Percentiles rank a stretch among this genome's conserved stretches.
phyloP scores from a whole-genome alignment of 129 eudicot species.

The Chrysanthemum seticuspe region DNA sequence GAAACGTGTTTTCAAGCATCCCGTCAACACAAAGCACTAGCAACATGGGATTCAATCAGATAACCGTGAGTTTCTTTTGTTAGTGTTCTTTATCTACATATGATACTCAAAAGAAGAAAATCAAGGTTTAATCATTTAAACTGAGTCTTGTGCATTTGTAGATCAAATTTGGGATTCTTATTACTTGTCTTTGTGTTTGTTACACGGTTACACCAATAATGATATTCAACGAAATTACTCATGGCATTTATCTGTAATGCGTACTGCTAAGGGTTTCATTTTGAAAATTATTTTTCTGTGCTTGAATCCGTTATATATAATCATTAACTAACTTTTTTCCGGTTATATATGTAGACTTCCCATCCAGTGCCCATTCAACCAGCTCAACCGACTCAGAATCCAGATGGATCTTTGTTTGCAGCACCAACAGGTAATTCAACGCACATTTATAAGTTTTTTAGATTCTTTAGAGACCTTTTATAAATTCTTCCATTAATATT shows the following conservation, averaged over 20 bases:
- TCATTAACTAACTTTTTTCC: neutral
- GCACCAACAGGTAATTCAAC: neutral
- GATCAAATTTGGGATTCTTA: neutral
- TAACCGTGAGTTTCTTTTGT: conserved; percentile 58
- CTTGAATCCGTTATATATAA: too few species aligned
- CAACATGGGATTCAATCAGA: conserved; percentile 67
- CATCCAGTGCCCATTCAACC: conserved; percentile 58
- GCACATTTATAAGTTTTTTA: too few species aligned
- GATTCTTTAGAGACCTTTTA: too few species aligned
- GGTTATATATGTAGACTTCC: conserved; percentile 49
- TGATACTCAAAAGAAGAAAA: neutral
- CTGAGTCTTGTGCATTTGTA: too few species aligned
- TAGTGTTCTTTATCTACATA: neutral
- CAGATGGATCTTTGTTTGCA: conserved; percentile 51
- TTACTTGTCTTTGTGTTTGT: neutral
- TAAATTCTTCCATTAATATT: too few species aligned
- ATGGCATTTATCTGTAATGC: neutral
- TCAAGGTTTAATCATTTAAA: neutral
- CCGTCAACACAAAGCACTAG: conserved; percentile 36
- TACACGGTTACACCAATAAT: neutral
- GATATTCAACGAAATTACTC: neutral
- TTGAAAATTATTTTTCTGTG: too few species aligned
- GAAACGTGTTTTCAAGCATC: conserved; percentile 57
- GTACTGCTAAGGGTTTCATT: too few species aligned
- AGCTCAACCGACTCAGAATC: conserved; percentile 57